Evolutionary conservation across 495 filamentous ascomycete genomes (phyloP).

Genomic region (Copromyces sp.): DNA sequence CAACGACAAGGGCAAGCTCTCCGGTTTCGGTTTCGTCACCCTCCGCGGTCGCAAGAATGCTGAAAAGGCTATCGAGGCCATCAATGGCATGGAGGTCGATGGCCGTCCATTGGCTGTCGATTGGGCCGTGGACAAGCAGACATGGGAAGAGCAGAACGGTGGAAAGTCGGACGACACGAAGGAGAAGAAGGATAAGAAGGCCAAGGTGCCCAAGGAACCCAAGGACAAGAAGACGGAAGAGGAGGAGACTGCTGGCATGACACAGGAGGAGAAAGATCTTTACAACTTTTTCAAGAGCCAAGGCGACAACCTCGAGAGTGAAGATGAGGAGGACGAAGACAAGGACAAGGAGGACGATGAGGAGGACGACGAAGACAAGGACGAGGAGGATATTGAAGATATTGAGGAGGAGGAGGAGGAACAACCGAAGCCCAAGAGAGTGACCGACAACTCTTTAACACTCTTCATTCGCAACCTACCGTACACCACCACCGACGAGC

Average conservation of each 20-base stretch:
- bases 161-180: constrained; percentile 23
- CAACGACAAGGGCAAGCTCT: constrained; percentile 57
- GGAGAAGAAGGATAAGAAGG: constrained; percentile 29
- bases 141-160: constrained; percentile 59
- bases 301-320: constrained; percentile 29
- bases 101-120: constrained; percentile 83
- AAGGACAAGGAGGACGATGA: constrained; percentile 40
- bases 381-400: constrained; percentile 29
- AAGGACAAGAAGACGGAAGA: constrained; percentile 21
- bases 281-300: constrained; percentile 24
- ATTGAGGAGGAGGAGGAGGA: constrained; percentile 35
- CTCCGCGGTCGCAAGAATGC: constrained; percentile 84
- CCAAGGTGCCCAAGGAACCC: constrained; percentile 57
- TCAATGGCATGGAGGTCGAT: constrained; percentile 88
- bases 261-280: constrained; percentile 28
- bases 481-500: constrained; percentile 70
- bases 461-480: constrained; percentile 93
- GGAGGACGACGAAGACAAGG: constrained; percentile 30
- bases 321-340: constrained; percentile 39
- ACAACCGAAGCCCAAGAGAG: constrained; percentile 25
- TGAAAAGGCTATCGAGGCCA: constrained; percentile 68
- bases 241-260: constrained; percentile 34
- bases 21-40: constrained; percentile 89
- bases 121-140: constrained; percentile 87
- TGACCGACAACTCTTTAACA: constrained; percentile 54